These are phyloP conservation scores for Fusarium sp. DNA, from an alignment of 2,329 filamentous ascomycete genomes.

Conservation along the genomic window DNA sequence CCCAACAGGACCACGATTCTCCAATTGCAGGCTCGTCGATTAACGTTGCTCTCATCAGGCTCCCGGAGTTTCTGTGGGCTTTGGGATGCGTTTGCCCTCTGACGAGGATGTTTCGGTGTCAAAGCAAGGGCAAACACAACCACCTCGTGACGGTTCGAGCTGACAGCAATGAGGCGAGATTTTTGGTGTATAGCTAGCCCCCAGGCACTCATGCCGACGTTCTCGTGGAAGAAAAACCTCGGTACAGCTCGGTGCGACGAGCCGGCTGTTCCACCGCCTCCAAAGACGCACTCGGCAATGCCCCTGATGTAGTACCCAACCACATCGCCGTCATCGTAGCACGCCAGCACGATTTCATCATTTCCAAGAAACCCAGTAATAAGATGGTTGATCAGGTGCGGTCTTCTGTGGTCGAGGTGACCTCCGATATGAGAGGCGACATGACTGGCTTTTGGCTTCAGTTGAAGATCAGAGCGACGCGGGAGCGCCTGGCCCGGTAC, in stretches of 20 bases:
- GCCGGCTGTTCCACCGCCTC: constrained; percentile 17
- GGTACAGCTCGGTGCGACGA: constrained; percentile 35
- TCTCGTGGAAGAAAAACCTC: constrained; percentile 78
- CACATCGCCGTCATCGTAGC: constrained; percentile 84
- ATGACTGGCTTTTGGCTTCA: constrained; percentile 61
- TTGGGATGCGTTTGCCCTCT: constrained; percentile 3
- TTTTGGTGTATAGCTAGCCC: constrained; percentile 86
- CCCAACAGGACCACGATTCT: constrained; percentile 64
- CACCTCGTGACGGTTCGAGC: constrained; percentile 77
- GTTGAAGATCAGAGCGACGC: constrained; percentile 64
- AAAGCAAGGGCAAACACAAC: constrained; percentile 68
- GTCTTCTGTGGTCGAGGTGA: constrained; percentile 64
- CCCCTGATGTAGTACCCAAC: constrained; percentile 76
- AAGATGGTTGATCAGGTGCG: constrained; percentile 79
- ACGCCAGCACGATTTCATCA: constrained; percentile 78
- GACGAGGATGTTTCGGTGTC: constrained; percentile 23
- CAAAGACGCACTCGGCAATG: constrained; percentile 63
- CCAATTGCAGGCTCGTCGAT: constrained; percentile 64
- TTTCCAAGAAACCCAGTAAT: constrained; percentile 78
- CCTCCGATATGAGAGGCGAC: constrained; percentile 63
- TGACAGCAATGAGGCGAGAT: constrained; percentile 89
- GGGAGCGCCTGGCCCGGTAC: constrained; percentile 65
- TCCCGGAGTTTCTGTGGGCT: constrained; percentile 11
- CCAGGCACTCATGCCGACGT: constrained; percentile 88
- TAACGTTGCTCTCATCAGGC: constrained; percentile 49